phyloP scores from a whole-genome alignment of 805 yeast species.

The Wickerhamomyces subpelliculosus region DNA sequence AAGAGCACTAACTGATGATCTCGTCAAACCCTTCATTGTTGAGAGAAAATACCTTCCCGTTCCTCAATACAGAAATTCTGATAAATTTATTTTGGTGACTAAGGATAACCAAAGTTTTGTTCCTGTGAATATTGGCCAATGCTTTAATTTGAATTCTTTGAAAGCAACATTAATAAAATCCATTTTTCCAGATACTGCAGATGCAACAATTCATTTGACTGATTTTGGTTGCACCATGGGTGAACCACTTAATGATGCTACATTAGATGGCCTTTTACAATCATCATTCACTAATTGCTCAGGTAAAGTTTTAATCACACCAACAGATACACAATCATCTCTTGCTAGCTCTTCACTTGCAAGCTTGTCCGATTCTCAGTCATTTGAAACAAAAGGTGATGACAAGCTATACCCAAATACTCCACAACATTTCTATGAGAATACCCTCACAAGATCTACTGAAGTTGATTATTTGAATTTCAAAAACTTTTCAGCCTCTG shows the following conservation, averaged over 20 bases:
- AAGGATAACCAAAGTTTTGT: conserved; percentile 51
- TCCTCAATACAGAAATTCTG: conserved; percentile 24
- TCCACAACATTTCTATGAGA: conserved; percentile 57
- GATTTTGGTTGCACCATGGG: conserved; percentile 62
- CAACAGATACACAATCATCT: conserved; percentile 23
- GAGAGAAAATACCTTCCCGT: conserved; percentile 33
- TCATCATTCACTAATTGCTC: conserved; percentile 27
- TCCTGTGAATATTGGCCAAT: conserved; percentile 36
- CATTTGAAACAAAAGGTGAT: conserved; percentile 38
- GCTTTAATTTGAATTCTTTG: conserved; percentile 26
- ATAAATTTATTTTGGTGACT: conserved; percentile 47
- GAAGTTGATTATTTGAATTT: conserved; percentile 48
- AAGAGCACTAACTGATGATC: neutral
- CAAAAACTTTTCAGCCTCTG: conserved; percentile 24
- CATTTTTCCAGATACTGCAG: conserved; percentile 23
- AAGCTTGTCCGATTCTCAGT: conserved; percentile 46
- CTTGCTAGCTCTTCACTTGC: conserved; percentile 31
- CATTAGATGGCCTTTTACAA: conserved; percentile 31
- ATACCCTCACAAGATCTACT: conserved; percentile 29
- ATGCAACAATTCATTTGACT: conserved; percentile 48
- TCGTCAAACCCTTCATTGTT: conserved; percentile 12
- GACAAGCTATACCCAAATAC: conserved; percentile 51
- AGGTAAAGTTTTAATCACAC: conserved; percentile 26
- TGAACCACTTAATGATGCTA: conserved; percentile 43
- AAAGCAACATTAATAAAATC: conserved; percentile 33